Conservation (phyloP, 805 yeast genomes). For the Cyberlindnera misumaiensis region DNA sequence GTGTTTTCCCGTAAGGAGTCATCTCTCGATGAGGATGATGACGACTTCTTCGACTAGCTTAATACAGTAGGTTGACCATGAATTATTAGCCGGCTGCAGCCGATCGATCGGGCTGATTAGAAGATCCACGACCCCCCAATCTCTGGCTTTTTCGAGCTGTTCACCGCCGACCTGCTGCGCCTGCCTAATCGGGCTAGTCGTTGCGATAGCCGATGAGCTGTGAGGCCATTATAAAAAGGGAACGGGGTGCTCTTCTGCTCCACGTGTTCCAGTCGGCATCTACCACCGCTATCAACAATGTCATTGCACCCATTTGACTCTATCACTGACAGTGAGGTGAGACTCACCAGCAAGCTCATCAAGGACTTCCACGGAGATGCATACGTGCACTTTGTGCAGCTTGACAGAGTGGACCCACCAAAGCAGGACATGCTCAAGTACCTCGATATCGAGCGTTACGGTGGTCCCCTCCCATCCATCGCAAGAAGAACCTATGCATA, state of each 20-base stretch:
- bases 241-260: neutral
- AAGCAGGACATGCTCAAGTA: conserved; percentile 62
- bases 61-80: too few species aligned
- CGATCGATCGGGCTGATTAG: too few species aligned
- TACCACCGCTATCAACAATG: conserved; percentile 3
- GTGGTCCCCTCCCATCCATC: conserved; percentile 46
- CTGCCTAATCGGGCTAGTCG: neutral
- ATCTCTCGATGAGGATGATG: conserved; percentile 23
- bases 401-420: conserved; percentile 74
- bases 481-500: conserved; percentile 64
- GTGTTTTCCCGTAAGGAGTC: conserved; percentile 27
- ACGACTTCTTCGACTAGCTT: conserved; percentile 38
- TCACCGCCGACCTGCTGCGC: neutral
- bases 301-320: conserved; percentile 52
- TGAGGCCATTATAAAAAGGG: neutral
- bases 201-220: conserved; percentile 1
- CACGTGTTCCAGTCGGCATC: neutral
- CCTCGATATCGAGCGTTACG: conserved; percentile 59
- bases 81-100: too few species aligned
- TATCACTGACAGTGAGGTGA: conserved; percentile 51
- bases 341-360: conserved; percentile 50
- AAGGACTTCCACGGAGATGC: conserved; percentile 49
- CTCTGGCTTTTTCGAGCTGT: neutral
- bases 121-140: too few species aligned
- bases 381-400: conserved; percentile 56